Percentiles rank a stretch among this genome's conserved stretches.
phyloP scores from a whole-genome alignment of 805 yeast genomes.

The Saccharomyces eubayanus region DNA sequence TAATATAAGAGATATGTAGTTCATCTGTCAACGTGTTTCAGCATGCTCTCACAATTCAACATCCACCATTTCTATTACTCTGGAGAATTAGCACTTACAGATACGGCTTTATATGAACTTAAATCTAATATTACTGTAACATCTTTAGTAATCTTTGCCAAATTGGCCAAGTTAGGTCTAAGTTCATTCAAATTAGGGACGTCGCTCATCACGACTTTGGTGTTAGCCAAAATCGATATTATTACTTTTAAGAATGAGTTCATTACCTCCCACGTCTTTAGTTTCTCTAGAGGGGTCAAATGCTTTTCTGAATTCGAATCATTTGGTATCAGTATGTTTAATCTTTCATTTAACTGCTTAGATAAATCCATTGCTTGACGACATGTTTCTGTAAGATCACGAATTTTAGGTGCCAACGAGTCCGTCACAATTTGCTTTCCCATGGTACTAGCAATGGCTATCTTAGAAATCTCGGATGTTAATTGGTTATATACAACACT shows the following conservation, averaged over 20 bases:
- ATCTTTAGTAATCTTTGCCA: slow-evolving; percentile 86
- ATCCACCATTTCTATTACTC: slow-evolving; percentile 1
- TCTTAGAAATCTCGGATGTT: slow-evolving; percentile 56
- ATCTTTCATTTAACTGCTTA: slow-evolving; percentile 48
- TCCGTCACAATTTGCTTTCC: slow-evolving; percentile 32
- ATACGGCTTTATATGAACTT: slow-evolving; percentile 40
- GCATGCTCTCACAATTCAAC: slow-evolving; percentile 7
- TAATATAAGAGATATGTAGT: not conserved
- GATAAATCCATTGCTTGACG: slow-evolving; percentile 78
- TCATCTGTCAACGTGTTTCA: not conserved
- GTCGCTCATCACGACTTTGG: slow-evolving; percentile 74
- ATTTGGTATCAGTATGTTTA: slow-evolving; percentile 38
- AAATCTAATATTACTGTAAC: slow-evolving; percentile 77
- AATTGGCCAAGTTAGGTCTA: slow-evolving; percentile 66
- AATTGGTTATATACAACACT: slow-evolving; percentile 71
- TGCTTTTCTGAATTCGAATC: slow-evolving; percentile 27
- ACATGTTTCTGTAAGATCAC: slow-evolving; percentile 71
- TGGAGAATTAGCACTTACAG: slow-evolving; percentile 12
- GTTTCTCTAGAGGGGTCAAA: slow-evolving; percentile 43
- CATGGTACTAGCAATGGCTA: slow-evolving; percentile 47
- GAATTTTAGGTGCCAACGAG: slow-evolving; percentile 47
- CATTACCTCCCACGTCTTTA: slow-evolving; percentile 76
- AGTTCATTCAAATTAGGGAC: slow-evolving; percentile 73
- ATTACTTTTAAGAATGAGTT: slow-evolving; percentile 75
- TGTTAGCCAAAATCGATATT: slow-evolving; percentile 72